These are phyloP conservation scores for Verticillium longisporum DNA, from an alignment of 2,329 filamentous ascomycete species.

Conservation along the genomic window DNA sequence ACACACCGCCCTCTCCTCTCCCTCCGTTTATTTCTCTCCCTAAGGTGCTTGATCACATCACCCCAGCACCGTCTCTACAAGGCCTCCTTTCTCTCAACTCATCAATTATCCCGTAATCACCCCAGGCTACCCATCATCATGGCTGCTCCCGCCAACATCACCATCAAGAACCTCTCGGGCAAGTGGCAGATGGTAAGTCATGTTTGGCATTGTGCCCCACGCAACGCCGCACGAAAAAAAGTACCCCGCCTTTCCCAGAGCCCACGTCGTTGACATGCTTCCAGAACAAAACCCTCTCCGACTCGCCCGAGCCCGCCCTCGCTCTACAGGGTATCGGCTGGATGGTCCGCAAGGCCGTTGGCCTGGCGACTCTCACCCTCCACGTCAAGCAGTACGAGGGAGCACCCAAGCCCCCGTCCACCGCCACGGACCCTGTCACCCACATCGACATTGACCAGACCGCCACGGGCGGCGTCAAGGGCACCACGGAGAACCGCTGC, in stretches of 20 bases:
- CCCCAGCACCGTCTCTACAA: neutral
- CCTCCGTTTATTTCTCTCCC: neutral
- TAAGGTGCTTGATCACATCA: neutral
- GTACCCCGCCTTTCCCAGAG: neutral
- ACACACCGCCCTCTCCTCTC: neutral
- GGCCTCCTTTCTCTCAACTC: neutral
- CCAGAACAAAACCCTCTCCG: constrained; percentile 73
- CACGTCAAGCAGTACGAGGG: constrained; percentile 49
- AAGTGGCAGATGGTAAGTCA: constrained; percentile 60
- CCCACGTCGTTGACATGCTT: neutral
- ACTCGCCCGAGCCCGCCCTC: constrained; percentile 61
- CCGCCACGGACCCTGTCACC: constrained; percentile 32
- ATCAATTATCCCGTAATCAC: neutral
- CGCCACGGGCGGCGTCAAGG: constrained; percentile 63
- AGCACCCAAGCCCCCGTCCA: constrained; percentile 31
- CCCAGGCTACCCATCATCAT: constrained; percentile 37
- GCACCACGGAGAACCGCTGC: constrained; percentile 51
- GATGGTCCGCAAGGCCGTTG: constrained; percentile 66
- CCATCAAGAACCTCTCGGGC: constrained; percentile 60
- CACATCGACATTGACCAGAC: constrained; percentile 70
- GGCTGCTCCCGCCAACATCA: constrained; percentile 65
- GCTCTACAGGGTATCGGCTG: constrained; percentile 66
- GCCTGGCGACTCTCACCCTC: constrained; percentile 62
- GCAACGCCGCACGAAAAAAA: neutral
- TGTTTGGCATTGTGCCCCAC: neutral